Evolutionary conservation across 2,329 filamentous ascomycete species (phyloP).

Genomic region (Ophiocordyceps camponoti-saundersi): DNA sequence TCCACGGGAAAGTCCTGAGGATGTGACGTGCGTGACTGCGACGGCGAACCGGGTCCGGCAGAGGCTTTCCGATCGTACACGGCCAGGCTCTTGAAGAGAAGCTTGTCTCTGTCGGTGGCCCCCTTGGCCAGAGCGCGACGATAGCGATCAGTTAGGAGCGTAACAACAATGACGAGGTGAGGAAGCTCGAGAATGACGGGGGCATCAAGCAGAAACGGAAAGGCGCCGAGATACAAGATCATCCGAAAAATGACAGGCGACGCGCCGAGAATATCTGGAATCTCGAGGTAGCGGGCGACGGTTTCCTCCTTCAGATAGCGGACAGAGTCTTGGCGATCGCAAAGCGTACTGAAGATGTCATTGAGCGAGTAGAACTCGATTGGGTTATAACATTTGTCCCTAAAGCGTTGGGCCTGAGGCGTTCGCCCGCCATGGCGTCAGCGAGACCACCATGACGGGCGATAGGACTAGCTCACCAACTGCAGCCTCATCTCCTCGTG

Average conservation of each 20-base stretch:
- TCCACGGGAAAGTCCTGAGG: slow-evolving; percentile 28
- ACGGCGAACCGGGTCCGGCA: slow-evolving; percentile 4
- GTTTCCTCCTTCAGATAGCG: slow-evolving; percentile 53
- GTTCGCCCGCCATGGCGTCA: neutral
- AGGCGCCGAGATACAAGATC: slow-evolving; percentile 53
- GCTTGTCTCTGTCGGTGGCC: slow-evolving; percentile 38
- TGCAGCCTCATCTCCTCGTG: slow-evolving; percentile 33
- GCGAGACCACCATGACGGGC: neutral
- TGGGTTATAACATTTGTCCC: slow-evolving; percentile 51
- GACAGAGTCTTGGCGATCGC: slow-evolving; percentile 44
- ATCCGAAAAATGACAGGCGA: slow-evolving; percentile 57
- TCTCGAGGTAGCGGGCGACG: slow-evolving; percentile 52
- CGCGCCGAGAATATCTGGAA: slow-evolving; percentile 51
- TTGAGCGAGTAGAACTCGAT: slow-evolving; percentile 59
- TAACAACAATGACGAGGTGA: slow-evolving; percentile 54
- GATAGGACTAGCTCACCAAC: slow-evolving; percentile 22
- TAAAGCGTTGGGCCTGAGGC: slow-evolving; percentile 42
- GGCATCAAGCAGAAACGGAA: slow-evolving; percentile 55
- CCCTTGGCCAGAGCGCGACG: slow-evolving; percentile 42
- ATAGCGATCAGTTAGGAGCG: slow-evolving; percentile 56
- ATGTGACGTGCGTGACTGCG: slow-evolving; percentile 3
- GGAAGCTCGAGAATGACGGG: slow-evolving; percentile 54
- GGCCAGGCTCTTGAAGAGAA: slow-evolving; percentile 55
- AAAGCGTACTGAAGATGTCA: slow-evolving; percentile 54
- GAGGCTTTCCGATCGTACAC: slow-evolving; percentile 47